Evolutionary conservation across 345 rosid species (phyloP).

Genomic region (Melaleuca quinquenervia): DNA sequence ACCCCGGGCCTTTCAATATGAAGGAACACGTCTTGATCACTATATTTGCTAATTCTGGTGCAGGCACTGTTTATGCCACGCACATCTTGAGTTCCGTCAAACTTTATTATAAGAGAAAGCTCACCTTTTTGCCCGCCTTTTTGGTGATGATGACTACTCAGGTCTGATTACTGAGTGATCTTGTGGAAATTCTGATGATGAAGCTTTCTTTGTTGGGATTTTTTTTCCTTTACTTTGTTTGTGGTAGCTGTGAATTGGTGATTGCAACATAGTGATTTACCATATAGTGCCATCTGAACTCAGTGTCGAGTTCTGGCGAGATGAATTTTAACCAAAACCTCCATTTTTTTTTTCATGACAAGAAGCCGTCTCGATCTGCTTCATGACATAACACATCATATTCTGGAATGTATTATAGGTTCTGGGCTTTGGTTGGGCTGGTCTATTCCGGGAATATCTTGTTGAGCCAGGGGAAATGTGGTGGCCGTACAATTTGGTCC

Average conservation of each 20-base stretch:
- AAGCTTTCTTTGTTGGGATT: not conserved
- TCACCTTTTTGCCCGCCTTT: slow-evolving; percentile 47
- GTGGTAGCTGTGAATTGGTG: not conserved
- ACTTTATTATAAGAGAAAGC: slow-evolving; percentile 45
- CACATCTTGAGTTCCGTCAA: slow-evolving; percentile 65
- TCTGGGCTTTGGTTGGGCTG: slow-evolving; percentile 88
- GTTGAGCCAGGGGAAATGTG: slow-evolving; percentile 90
- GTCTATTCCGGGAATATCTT: slow-evolving; percentile 53
- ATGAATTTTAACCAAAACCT: not conserved
- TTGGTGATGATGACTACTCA: slow-evolving; percentile 71
- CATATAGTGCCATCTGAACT: not conserved
- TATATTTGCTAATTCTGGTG: slow-evolving; percentile 70
- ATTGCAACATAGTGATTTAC: not conserved
- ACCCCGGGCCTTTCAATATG: slow-evolving; percentile 73
- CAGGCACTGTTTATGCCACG: slow-evolving; percentile 65
- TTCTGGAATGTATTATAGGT: slow-evolving; percentile 19
- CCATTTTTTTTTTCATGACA: not conserved
- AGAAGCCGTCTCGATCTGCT: not conserved
- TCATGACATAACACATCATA: not conserved
- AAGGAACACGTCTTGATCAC: slow-evolving; percentile 90
- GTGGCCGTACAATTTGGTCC: slow-evolving; percentile 78
- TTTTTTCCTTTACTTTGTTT: not conserved
- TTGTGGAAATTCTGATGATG: not conserved
- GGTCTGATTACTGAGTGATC: slow-evolving; percentile 17
- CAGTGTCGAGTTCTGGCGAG: not conserved